Base-by-base conservation (phyloP, 345 rosid genomes). In the Crucihimalaya himalaica region DNA sequence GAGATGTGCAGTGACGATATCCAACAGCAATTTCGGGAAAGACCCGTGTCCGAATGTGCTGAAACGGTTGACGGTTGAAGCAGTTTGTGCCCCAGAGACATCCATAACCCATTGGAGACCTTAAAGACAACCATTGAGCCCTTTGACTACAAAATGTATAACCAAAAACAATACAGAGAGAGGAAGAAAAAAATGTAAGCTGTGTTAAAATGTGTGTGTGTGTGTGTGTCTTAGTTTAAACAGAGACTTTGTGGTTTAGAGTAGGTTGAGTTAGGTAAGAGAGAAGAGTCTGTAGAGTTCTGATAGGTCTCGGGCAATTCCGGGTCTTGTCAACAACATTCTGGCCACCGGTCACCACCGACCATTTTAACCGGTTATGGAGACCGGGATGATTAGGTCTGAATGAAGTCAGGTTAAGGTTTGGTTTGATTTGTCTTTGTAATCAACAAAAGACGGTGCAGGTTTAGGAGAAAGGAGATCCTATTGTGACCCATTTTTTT, bases 11-110 rank as follows among this genome's bases (percentile, higher is more conserved):
- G 96, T 90, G 56, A 78, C 93, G 53, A 86, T 93, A 80, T 77
- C 98, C 9, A 87, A 90, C 84, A 77, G 81, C 37, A 93, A 90
- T 81, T 93, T 93, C 0, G 97, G 98, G 15, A 75, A 66, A 54
- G 98, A 93, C 40, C 98, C 98, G 12, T 93, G 97, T 81, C 98
- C 98, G 10, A 87, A 85, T 55, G 87, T 86, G 57, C 50, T 88
- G 83, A 93, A 93, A 84, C 80, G 87, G 65, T 77, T 93, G 73
- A 79, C 97, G 0, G 93, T 89, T 13, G 98, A 90, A 84, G 96
- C 97, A 23, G 86, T 84, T 45, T 93, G 98, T 69, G 46, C 90
- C 20, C 89, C 95, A 51, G 70, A 83, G 47, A 70, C 74, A 19
- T 72, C 83, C 13, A 42, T 81, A 15, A 61, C 77, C 31, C 72